Evolutionary conservation across 768 basidiomycete genomes (phyloP), one percentile per base, ranked within the genome.

Genomic region (Kwoniella europaea): DNA sequence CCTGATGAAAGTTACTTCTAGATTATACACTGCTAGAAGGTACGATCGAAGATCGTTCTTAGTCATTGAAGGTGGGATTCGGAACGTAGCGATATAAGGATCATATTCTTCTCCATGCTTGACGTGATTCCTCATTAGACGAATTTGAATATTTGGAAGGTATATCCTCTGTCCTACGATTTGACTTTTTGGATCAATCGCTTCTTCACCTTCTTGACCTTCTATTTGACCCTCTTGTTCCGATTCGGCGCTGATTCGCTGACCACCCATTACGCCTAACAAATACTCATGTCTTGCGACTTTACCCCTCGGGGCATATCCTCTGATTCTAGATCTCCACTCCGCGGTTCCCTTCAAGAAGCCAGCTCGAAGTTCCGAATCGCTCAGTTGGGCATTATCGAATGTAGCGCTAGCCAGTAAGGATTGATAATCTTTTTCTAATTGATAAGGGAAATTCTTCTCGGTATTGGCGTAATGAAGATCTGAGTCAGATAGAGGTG

Each of bases 71-170:
- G n/a, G 81, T 20, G 93, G 91, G 52, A 96, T 87, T 66, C 93
- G 92, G 86, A 98, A 96, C 2, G 94, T 98, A 10, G 94, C 94
- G 83, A 94, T 91, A 86, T 91, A 94, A 1, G 94, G 94, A 72
- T 98, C 95, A 86, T 98, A 98, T 1, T 93, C 87, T 74, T 91
- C 85, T 0, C 91, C 92, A 2, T 85, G 83, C 0, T 87, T 89
- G 0, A 93, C 94, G 74, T 90, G 85, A 82, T 98, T 98, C 24
- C 92, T 89, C 55, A 95, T 89, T 67, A 98, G 87, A 67, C 88
- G 88, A 84, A 96, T 90, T 71, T 91, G 83, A 80, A 91, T 86
- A 83, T 98, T 96, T 52, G 94, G 94, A 46, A 98, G 90, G 85
- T 94, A 97, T 24, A 97, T 87, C 73, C 89, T 89, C 76, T 91